phyloP scores from a whole-genome alignment of 371 early-diverging fungal species.

The Syncephalastrum racemosum region DNA sequence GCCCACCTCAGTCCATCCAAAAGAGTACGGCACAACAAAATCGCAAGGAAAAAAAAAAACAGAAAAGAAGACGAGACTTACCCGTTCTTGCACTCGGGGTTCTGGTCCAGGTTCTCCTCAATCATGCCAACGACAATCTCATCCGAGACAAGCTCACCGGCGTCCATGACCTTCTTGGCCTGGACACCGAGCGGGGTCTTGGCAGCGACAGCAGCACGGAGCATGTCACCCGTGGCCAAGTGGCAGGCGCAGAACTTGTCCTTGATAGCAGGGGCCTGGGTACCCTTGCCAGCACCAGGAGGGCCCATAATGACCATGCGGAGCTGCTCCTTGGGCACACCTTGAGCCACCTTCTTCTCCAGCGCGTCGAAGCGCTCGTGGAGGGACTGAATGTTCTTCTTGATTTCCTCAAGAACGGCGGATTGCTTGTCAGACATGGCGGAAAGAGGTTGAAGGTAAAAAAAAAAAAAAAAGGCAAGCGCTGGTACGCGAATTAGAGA shows the following conservation, averaged over 20 bases:
- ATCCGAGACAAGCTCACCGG: slow-evolving; percentile 97
- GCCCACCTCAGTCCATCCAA: too few species aligned
- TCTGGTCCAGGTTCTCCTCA: slow-evolving; percentile 89
- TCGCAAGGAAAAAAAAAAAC: not conserved
- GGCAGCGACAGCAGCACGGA: slow-evolving; percentile 94
- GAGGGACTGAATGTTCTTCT: slow-evolving; percentile 51
- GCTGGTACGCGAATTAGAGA: too few species aligned
- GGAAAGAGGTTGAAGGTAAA: slow-evolving; percentile 14
- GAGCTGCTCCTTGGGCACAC: slow-evolving; percentile 49
- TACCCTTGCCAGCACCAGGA: slow-evolving; percentile 98
- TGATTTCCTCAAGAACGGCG: slow-evolving; percentile 56
- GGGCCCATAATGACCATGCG: slow-evolving; percentile 98
- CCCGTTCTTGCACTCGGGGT: slow-evolving; percentile 92
- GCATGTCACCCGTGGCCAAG: slow-evolving; percentile 99
- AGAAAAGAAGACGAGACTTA: slow-evolving; percentile 33
- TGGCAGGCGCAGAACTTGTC: slow-evolving; percentile 95
- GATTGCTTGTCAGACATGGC: slow-evolving; percentile 47
- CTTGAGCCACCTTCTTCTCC: slow-evolving; percentile 48
- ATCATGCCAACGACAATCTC: slow-evolving; percentile 98
- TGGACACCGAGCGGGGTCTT: slow-evolving; percentile 91
- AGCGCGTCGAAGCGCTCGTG: slow-evolving; percentile 50
- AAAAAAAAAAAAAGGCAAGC: not conserved
- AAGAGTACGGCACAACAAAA: too few species aligned
- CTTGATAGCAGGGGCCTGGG: slow-evolving; percentile 95
- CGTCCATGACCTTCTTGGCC: slow-evolving; percentile 98